Evolutionary conservation across 345 rosid species (phyloP).

Genomic region (Sonneratia alba): DNA sequence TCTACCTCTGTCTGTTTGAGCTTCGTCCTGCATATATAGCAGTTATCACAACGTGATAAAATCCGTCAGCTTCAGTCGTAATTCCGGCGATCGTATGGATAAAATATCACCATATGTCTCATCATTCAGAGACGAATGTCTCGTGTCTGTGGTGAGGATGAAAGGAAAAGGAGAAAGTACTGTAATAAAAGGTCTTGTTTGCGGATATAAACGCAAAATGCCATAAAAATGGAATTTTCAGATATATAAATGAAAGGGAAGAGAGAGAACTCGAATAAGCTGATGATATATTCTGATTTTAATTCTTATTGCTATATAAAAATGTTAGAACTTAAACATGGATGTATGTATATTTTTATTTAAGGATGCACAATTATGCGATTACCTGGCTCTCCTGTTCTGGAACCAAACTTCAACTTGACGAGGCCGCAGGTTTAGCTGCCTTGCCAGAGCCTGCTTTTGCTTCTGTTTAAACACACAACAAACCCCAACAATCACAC

Average conservation of each 20-base stretch:
- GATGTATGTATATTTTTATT: no score
- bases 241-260: no score
- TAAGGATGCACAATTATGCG: no score
- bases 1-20: conserved; percentile 97
- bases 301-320: no score
- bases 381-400: conserved; percentile 94
- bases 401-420: conserved; percentile 99
- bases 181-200: background rate
- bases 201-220: background rate
- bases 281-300: no score
- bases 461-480: conserved; percentile 45
- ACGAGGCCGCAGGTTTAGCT: conserved; percentile 78
- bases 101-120: no score
- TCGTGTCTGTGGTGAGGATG: background rate
- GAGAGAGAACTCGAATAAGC: no score
- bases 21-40: conserved; percentile 56
- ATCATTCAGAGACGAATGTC: no score
- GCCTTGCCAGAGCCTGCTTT: conserved; percentile 82
- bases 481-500: no score
- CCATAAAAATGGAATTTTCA: background rate
- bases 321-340: no score
- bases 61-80: no score
- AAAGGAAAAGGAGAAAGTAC: background rate
- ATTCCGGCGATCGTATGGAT: no score
- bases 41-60: background rate